Conservation (phyloP, 2,329 filamentous ascomycete species). For the Colletotrichum zoysiae region DNA sequence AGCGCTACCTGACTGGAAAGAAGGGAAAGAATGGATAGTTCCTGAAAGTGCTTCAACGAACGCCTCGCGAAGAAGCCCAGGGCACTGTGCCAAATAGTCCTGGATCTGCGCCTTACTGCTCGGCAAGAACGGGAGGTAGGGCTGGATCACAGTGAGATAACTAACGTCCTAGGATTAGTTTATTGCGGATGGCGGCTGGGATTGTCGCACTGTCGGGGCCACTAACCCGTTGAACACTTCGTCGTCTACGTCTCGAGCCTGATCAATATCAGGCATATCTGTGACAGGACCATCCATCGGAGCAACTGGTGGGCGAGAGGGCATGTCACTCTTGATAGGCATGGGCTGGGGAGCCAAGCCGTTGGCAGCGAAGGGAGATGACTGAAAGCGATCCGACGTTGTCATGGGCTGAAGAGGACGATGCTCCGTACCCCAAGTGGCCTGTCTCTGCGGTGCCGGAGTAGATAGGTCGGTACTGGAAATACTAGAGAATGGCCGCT, state of each 20-base stretch:
- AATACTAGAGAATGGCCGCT: conserved; percentile 54
- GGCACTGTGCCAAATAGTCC: conserved; percentile 67
- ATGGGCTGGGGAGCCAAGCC: conserved; percentile 62
- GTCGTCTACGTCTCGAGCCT: conserved; percentile 57
- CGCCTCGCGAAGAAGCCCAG: conserved; percentile 69
- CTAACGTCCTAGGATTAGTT: conserved; percentile 50
- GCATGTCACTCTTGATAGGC: conserved; percentile 53
- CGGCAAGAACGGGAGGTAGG: conserved; percentile 75
- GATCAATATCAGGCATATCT: conserved; percentile 51
- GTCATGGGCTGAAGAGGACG: conserved; percentile 59
- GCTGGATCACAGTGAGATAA: conserved; percentile 75
- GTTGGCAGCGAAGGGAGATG: conserved; percentile 53
- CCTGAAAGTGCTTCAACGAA: conserved; percentile 74
- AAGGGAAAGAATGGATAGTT: conserved; percentile 66
- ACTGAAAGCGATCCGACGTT: conserved; percentile 48
- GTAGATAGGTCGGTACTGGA: conserved; percentile 50
- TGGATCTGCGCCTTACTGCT: conserved; percentile 68
- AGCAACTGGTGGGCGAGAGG: conserved; percentile 52
- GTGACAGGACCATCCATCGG: conserved; percentile 53
- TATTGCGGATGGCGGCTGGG: neutral
- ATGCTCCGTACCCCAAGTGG: conserved; percentile 62
- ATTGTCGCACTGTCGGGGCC: conserved; percentile 4
- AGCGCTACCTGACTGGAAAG: conserved; percentile 51
- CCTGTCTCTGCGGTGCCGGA: conserved; percentile 57
- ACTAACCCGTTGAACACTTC: conserved; percentile 60